phyloP scores from a whole-genome alignment of 768 basidiomycete species.

The Amanita jacksonii region DNA sequence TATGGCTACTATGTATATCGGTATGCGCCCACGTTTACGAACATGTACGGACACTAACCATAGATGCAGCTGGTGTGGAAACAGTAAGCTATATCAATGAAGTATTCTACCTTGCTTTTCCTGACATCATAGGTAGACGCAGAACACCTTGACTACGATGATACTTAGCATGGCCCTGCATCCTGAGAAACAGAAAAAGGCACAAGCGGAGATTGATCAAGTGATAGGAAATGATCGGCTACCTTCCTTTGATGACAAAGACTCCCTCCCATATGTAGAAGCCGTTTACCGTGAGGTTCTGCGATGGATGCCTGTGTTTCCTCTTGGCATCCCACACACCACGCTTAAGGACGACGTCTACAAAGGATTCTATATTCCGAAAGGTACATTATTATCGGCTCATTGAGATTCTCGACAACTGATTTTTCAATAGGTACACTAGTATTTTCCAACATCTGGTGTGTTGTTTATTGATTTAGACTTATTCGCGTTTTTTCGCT shows the following conservation, averaged over 20 bases:
- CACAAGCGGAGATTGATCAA: conserved; percentile 11
- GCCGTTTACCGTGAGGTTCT: conserved; percentile 2
- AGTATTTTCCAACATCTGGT: no score
- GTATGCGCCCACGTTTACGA: not conserved
- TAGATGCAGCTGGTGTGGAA: not conserved
- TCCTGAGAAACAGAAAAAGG: conserved; percentile 8
- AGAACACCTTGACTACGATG: not conserved
- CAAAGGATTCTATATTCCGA: conserved; percentile 5
- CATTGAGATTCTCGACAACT: not conserved
- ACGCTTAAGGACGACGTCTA: conserved; percentile 4
- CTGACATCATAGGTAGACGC: not conserved
- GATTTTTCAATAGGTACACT: no score
- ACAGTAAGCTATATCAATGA: not conserved
- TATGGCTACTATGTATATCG: not conserved
- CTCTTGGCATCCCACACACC: not conserved
- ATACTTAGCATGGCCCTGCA: conserved; percentile 8
- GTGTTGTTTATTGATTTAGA: no score
- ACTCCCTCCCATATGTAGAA: conserved; percentile 1
- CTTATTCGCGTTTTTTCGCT: not conserved
- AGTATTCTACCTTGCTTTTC: not conserved
- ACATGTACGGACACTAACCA: not conserved
- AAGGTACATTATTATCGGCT: not conserved
- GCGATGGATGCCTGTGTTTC: conserved; percentile 1
- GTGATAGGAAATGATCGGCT: conserved; percentile 10
- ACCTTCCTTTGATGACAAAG: conserved; percentile 5